A percentile compares a stretch with the other conserved stretches of the same genome.
phyloP scores from a whole-genome alignment of 176 grass and related monocot species.

The Lolium multiflorum region DNA sequence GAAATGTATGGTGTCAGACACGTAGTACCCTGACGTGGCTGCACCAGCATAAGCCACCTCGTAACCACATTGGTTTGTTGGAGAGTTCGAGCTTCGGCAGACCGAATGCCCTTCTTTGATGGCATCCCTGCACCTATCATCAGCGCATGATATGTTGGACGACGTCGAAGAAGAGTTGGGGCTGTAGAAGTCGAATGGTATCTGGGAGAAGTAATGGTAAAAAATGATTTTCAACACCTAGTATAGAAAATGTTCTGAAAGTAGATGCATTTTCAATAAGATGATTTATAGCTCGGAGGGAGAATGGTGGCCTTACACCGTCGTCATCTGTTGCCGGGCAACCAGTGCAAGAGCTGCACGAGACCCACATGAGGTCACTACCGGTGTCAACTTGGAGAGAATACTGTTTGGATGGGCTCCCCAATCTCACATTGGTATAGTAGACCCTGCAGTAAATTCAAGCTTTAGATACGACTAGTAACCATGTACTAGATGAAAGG shows the following conservation, averaged over 20 bases:
- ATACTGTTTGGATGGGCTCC: conserved; percentile 76
- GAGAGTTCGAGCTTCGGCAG: conserved; percentile 52
- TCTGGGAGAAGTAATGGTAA: conserved; percentile 43
- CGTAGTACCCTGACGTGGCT: conserved; percentile 82
- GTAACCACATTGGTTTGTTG: conserved; percentile 63
- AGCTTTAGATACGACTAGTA: neutral
- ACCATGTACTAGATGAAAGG: neutral
- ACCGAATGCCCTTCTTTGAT: conserved; percentile 67
- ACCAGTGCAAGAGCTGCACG: conserved; percentile 72
- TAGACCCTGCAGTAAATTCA: conserved; percentile 59
- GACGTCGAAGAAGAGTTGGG: conserved; percentile 69
- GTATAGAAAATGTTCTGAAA: neutral
- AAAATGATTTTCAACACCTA: neutral
- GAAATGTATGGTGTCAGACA: conserved; percentile 76
- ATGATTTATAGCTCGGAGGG: neutral
- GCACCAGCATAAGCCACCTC: conserved; percentile 81
- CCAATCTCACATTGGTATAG: conserved; percentile 78
- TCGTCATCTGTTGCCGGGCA: conserved; percentile 70
- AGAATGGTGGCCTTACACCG: conserved; percentile 53
- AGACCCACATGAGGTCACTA: conserved; percentile 89
- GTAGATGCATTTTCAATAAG: neutral
- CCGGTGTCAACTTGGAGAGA: conserved; percentile 95
- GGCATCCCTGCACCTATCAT: conserved; percentile 74
- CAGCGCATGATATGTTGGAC: conserved; percentile 60
- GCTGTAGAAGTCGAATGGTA: conserved; percentile 67